Percentiles rank a stretch among this genome's conserved stretches.
Evolutionary conservation across 495 filamentous ascomycete genomes (phyloP).

Genomic region (Penicillium turbatum): DNA sequence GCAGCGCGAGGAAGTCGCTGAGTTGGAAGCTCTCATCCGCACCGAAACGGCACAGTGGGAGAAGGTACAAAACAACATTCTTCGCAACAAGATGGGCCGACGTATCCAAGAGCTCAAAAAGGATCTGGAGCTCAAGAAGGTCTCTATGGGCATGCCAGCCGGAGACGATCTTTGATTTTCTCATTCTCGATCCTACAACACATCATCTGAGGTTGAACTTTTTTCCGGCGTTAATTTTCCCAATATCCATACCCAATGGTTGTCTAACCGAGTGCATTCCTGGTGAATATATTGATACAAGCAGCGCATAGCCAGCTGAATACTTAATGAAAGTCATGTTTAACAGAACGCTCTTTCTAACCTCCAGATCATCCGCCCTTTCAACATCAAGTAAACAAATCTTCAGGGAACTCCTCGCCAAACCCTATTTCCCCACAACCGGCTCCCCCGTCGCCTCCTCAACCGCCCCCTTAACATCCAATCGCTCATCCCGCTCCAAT

Average conservation of each 20-base stretch:
- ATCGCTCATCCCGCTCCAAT: constrained; percentile 26
- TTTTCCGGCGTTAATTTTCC: constrained; percentile 10
- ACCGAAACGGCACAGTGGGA: constrained; percentile 42
- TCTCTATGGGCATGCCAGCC: constrained; percentile 42
- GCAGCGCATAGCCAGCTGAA: constrained; percentile 1
- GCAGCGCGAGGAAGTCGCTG: constrained; percentile 47
- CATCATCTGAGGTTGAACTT: background rate
- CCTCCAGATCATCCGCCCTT: too few species aligned
- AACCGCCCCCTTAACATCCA: constrained; percentile 31
- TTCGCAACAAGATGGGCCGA: constrained; percentile 48
- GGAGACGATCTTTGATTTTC: constrained; percentile 28
- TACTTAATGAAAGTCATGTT: constrained; percentile 5
- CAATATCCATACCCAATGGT: constrained; percentile 4
- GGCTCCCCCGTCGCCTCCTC: constrained; percentile 27
- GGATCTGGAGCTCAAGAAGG: constrained; percentile 47
- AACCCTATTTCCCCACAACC: constrained; percentile 22
- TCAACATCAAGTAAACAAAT: background rate
- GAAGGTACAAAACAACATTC: constrained; percentile 39
- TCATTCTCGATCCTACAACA: constrained; percentile 3
- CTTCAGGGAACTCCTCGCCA: too few species aligned
- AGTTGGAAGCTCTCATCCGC: constrained; percentile 45
- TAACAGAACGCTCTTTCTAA: too few species aligned
- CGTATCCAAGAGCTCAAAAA: constrained; percentile 46
- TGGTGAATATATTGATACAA: background rate
- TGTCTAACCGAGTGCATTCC: background rate